These are phyloP conservation scores for Melampsora occidentalis DNA, from an alignment of 1,284 basidiomycete genomes.

Conservation along the genomic window DNA sequence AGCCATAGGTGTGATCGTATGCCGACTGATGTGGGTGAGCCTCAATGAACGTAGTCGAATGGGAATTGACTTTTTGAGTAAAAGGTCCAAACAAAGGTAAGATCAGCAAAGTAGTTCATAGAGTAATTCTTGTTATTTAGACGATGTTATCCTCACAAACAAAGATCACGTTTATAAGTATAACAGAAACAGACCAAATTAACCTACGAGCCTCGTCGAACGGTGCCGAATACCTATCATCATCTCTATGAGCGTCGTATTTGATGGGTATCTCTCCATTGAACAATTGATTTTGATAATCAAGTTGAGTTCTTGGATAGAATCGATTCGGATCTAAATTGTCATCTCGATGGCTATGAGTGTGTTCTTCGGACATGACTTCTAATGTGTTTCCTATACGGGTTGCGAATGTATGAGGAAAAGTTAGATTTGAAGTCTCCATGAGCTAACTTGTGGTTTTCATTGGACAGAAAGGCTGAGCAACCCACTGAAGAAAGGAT, in stretches of 20 bases:
- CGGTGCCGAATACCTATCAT: neutral
- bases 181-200: neutral
- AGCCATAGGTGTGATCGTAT: neutral
- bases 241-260: neutral
- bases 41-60: neutral
- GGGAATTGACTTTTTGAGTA: constrained; percentile 1
- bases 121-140: neutral
- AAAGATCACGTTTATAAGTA: neutral
- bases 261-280: neutral
- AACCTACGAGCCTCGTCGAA: constrained; percentile 6
- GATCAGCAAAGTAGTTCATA: neutral
- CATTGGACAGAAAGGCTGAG: too few species aligned
- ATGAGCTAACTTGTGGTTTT: too few species aligned
- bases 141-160: neutral
- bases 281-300: too few species aligned
- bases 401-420: too few species aligned
- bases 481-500: too few species aligned
- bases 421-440: too few species aligned
- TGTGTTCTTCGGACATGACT: too few species aligned
- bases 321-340: too few species aligned
- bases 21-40: neutral
- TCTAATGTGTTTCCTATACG: too few species aligned
- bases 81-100: neutral
- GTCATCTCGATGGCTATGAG: too few species aligned
- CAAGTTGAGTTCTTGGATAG: too few species aligned